A percentile compares a stretch with the other conserved stretches of the same genome.
These are phyloP conservation scores for Xylaria acuta DNA, from an alignment of 495 filamentous ascomycete species.

Conservation along the genomic window DNA sequence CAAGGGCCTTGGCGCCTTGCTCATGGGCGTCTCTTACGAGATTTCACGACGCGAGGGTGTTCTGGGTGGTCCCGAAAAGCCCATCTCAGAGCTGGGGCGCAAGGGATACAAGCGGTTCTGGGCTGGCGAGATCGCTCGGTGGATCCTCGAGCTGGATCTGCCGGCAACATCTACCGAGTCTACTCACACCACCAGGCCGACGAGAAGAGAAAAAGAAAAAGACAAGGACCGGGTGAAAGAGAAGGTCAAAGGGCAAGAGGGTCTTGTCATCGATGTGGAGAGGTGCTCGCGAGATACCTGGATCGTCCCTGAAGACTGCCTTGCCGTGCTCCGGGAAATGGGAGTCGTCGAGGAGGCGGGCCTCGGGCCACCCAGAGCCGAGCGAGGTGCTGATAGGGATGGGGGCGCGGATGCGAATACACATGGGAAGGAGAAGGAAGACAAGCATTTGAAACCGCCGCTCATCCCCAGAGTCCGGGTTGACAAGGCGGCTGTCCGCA, in stretches of 20 bases:
- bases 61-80: conserved; percentile 92
- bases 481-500: conserved; percentile 60
- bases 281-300: conserved; percentile 67
- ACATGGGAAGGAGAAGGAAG: conserved; percentile 25
- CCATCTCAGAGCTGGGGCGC: conserved; percentile 81
- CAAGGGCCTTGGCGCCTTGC: conserved; percentile 82
- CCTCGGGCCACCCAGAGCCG: conserved; percentile 48
- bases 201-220: conserved; percentile 30
- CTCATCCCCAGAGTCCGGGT: conserved; percentile 55
- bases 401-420: conserved; percentile 31
- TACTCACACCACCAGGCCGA: neutral
- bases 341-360: conserved; percentile 69
- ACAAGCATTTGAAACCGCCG: conserved; percentile 32
- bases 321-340: conserved; percentile 79
- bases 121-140: conserved; percentile 78
- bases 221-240: conserved; percentile 10
- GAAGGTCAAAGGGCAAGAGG: conserved; percentile 22
- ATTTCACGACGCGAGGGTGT: conserved; percentile 84
- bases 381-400: conserved; percentile 19
- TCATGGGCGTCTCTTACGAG: conserved; percentile 94
- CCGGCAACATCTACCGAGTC: neutral
- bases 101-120: conserved; percentile 84
- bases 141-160: conserved; percentile 57
- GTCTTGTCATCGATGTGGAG: conserved; percentile 47
- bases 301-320: conserved; percentile 81